These are phyloP conservation scores for Backusella macrospora DNA, from an alignment of 192 early-diverging fungal genomes.

Conservation along the genomic window DNA sequence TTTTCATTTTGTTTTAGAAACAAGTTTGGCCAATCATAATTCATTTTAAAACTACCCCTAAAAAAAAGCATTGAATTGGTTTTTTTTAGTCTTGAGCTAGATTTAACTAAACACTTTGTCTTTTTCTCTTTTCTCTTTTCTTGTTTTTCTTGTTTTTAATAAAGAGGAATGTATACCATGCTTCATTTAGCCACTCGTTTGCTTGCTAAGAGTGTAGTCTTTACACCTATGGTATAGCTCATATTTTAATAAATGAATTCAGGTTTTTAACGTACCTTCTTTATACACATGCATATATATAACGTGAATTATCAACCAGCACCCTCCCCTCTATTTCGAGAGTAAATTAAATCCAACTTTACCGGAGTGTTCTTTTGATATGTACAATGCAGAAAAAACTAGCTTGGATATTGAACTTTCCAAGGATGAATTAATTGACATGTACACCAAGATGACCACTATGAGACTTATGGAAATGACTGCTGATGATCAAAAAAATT, in stretches of 20 bases:
- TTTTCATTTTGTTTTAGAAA: constrained; percentile 17
- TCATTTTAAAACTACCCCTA: neutral
- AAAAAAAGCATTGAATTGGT: neutral
- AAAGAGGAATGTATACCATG: constrained; percentile 23
- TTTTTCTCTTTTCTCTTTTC: neutral
- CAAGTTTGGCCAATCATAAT: neutral
- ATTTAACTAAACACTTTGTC: neutral
- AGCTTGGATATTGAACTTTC: constrained; percentile 62
- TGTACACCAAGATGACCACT: constrained; percentile 88
- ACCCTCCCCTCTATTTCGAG: constrained; percentile 32
- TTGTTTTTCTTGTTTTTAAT: constrained; percentile 15
- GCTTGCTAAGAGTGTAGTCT: constrained; percentile 29
- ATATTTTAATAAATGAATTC: neutral
- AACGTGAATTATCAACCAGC: constrained; percentile 46
- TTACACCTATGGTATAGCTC: constrained; percentile 18
- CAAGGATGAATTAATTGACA: constrained; percentile 71
- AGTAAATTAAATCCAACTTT: constrained; percentile 71
- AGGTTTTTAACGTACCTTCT: neutral
- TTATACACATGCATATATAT: neutral
- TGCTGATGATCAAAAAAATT: constrained; percentile 90
- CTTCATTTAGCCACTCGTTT: constrained; percentile 42
- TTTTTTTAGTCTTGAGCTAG: neutral
- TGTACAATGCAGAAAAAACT: constrained; percentile 82
- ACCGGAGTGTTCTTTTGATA: constrained; percentile 72
- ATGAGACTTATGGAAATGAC: constrained; percentile 95